Base-by-base conservation (phyloP, 2,329 filamentous ascomycete genomes). In the Pleoardoris graminearum region DNA sequence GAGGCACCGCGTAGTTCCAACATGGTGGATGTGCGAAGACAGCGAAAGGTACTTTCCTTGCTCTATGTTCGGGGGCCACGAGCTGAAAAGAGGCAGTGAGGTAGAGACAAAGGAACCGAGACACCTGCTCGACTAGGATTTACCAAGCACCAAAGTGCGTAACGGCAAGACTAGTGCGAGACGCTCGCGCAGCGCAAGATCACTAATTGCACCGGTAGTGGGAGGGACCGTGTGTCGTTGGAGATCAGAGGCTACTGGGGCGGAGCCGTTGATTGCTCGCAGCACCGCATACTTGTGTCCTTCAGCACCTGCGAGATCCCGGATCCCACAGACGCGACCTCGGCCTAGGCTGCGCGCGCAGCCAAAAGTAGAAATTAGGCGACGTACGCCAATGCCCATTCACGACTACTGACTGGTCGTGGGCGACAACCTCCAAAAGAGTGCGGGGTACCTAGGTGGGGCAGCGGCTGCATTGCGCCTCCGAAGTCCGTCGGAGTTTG, bases 1-100 rank as follows among this genome's bases (percentile, higher is more conserved):
- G 62, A 53, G 21, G 52, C 39, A 35, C 55, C 53, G 12, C 61
- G 35, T 16, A 58, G 30, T 17, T 63, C 47, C 37, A 66, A 50
- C 68, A 71, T 71, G 51, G 48, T 55, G 50, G n/a, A 8, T 25
- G 22, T 21, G 16, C 22, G 8, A 12, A 30, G 33, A 14, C 32
- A 14, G 19, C 4, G 4, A 14, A n/a, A 14, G 33, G 44, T 17
- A 4, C 32, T 36, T 14, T 16, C 17, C 19, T 30, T 17, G 16
- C 16, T 32, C 45, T 11, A 11, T 16, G 25, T 19, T 17, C 14
- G 30, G 14, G 19, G 23, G 16, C 12, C 19, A 41, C 25, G 12
- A 35, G 12, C 25, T 41, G 11, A 48, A 30, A 32, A 41, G 16
- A 23, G 16, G 22, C 14, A 22, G 17, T 41, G 35, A 33, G 36